Evolutionary conservation across 2,329 filamentous ascomycete genomes (phyloP).

Genomic region (Microthyrium microscopicum): DNA sequence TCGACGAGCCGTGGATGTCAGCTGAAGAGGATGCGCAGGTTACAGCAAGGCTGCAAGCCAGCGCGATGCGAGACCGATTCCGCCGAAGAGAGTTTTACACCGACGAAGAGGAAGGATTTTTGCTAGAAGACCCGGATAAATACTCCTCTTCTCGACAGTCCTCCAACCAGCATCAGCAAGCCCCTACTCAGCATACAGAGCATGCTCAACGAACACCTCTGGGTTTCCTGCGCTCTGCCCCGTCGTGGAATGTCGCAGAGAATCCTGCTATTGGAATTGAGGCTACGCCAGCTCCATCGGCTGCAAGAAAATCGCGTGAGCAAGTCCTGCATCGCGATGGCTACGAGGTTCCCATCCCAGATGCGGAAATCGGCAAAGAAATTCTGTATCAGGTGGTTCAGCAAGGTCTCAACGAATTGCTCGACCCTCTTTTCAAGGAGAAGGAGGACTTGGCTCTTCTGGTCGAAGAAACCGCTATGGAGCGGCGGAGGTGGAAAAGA

Average conservation of each 20-base stretch:
- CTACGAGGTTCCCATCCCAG: constrained; percentile 62
- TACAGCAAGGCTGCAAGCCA: too few species aligned
- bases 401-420: constrained; percentile 80
- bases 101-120: constrained; percentile 63
- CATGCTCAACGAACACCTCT: too few species aligned
- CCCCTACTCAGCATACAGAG: too few species aligned
- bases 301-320: too few species aligned
- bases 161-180: too few species aligned
- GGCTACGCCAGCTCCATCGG: too few species aligned
- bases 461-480: constrained; percentile 34
- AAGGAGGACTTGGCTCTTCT: constrained; percentile 43
- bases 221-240: too few species aligned
- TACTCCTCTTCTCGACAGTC: constrained; percentile 28
- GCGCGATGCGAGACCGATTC: constrained; percentile 59
- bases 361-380: constrained; percentile 71
- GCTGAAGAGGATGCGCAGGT: constrained; percentile 18
- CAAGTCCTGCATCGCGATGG: too few species aligned
- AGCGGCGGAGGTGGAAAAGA: constrained; percentile 39
- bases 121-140: background rate
- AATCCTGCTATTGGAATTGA: too few species aligned
- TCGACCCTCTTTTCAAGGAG: constrained; percentile 69
- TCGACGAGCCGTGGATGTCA: background rate
- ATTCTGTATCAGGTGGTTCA: constrained; percentile 84
- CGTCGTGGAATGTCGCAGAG: too few species aligned
- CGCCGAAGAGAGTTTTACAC: constrained; percentile 63